A percentile compares a stretch with the other conserved stretches of the same genome.
These are phyloP conservation scores for Isatis lusitanica DNA, from an alignment of 441 rosid species.

Conservation along the genomic window DNA sequence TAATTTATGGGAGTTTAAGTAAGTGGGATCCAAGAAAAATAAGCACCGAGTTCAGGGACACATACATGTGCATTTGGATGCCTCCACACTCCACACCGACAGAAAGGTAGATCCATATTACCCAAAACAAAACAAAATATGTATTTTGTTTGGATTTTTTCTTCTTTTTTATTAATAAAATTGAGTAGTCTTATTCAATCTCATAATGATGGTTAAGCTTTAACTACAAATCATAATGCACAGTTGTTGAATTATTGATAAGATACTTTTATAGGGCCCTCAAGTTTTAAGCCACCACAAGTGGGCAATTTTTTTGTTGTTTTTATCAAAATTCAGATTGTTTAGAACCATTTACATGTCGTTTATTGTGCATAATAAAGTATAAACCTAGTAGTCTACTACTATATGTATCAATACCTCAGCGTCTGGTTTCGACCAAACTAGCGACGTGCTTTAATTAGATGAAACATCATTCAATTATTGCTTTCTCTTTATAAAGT, in stretches of 20 bases:
- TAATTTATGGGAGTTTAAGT: neutral
- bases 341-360: slow-evolving; percentile 15
- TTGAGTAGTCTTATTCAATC: slow-evolving; percentile 14
- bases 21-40: slow-evolving; percentile 6
- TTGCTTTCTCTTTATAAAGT: neutral
- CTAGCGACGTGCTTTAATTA: slow-evolving; percentile 17
- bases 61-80: slow-evolving; percentile 29
- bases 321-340: neutral
- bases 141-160: neutral
- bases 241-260: slow-evolving; percentile 28
- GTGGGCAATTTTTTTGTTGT: neutral
- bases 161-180: neutral
- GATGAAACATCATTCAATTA: slow-evolving; percentile 21
- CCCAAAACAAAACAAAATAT: neutral
- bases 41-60: slow-evolving; percentile 22
- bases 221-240: slow-evolving; percentile 25
- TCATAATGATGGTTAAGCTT: slow-evolving; percentile 26
- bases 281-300: slow-evolving; percentile 9
- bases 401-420: neutral
- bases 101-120: slow-evolving; percentile 25
- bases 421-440: slow-evolving; percentile 15
- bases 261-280: slow-evolving; percentile 24
- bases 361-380: neutral
- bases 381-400: slow-evolving; percentile 12
- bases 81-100: slow-evolving; percentile 36